phyloP scores from a whole-genome alignment of 83 land plant species.

The Diphasiastrum complanatum region DNA sequence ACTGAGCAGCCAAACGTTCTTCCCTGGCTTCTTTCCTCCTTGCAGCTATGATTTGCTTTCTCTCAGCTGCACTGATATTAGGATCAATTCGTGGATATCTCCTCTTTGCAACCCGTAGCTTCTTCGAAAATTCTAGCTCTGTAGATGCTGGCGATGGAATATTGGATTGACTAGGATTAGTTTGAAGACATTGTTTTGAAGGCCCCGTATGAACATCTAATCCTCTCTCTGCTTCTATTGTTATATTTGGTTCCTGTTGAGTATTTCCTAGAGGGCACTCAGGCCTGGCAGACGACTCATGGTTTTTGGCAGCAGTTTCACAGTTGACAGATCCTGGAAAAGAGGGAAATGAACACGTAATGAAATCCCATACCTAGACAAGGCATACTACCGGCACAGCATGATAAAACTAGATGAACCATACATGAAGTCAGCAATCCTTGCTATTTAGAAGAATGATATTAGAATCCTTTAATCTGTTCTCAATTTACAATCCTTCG shows the following conservation, averaged over 20 bases:
- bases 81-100: constrained; percentile 34
- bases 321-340: too few relatives aligned
- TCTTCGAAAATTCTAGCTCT: constrained; percentile 29
- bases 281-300: too few relatives aligned
- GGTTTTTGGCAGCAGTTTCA: too few relatives aligned
- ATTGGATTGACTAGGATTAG: constrained; percentile 12
- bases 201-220: not conserved
- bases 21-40: constrained; percentile 23
- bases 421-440: not conserved
- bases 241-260: too few relatives aligned
- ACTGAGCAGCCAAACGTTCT: constrained; percentile 6
- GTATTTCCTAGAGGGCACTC: too few relatives aligned
- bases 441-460: not conserved
- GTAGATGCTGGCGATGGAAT: constrained; percentile 23
- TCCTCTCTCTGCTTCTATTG: too few relatives aligned
- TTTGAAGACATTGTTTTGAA: constrained; percentile 21
- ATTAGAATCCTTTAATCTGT: not conserved
- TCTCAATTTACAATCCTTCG: not conserved
- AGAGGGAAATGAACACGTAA: too few relatives aligned
- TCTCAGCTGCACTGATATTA: constrained; percentile 38
- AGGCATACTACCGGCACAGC: not conserved
- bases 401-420: not conserved
- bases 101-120: constrained; percentile 9
- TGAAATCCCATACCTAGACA: not conserved
- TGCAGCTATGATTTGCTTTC: constrained; percentile 31